phyloP scores from a whole-genome alignment of 768 basidiomycete genomes.

The Russula abietina region DNA sequence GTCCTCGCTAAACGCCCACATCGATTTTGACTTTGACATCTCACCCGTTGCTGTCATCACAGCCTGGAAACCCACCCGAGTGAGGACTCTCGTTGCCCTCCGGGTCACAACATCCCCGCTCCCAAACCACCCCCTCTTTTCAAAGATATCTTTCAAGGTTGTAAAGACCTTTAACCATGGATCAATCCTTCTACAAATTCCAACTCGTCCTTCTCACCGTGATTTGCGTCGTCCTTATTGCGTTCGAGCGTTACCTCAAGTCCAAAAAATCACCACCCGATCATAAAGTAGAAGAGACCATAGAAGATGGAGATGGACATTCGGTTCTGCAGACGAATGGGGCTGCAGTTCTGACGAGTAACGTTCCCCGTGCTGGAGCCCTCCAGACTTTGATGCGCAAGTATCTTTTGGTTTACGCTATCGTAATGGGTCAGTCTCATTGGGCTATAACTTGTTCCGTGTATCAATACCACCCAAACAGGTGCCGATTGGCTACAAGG shows the following conservation, averaged over 20 bases:
- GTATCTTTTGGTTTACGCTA: constrained; percentile 24
- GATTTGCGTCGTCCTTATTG: constrained; percentile 23
- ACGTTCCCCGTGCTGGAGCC: constrained; percentile 13
- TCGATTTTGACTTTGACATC: not conserved
- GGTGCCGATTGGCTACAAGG: constrained; percentile 79
- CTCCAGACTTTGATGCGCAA: constrained; percentile 21
- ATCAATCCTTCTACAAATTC: constrained; percentile 28
- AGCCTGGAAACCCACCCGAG: not conserved
- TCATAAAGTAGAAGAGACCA: constrained; percentile 9
- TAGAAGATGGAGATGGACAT: constrained; percentile 17
- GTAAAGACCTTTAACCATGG: not conserved
- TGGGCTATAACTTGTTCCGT: not conserved
- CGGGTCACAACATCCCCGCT: not conserved
- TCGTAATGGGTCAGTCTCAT: constrained; percentile 14
- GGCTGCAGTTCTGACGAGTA: not conserved
- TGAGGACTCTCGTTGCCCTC: not conserved
- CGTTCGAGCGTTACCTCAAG: constrained; percentile 26
- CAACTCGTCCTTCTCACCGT: constrained; percentile 28
- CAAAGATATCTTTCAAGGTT: not conserved
- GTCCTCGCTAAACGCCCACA: not conserved
- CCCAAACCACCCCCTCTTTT: not conserved
- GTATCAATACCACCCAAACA: constrained; percentile 27
- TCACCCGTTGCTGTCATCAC: not conserved
- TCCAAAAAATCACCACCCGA: constrained; percentile 12
- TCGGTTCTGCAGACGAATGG: not conserved